Evolutionary conservation across 352 stramenopile genomes (phyloP), one percentile per base, ranked within the genome.

Genomic region (Pythium biforme): DNA sequence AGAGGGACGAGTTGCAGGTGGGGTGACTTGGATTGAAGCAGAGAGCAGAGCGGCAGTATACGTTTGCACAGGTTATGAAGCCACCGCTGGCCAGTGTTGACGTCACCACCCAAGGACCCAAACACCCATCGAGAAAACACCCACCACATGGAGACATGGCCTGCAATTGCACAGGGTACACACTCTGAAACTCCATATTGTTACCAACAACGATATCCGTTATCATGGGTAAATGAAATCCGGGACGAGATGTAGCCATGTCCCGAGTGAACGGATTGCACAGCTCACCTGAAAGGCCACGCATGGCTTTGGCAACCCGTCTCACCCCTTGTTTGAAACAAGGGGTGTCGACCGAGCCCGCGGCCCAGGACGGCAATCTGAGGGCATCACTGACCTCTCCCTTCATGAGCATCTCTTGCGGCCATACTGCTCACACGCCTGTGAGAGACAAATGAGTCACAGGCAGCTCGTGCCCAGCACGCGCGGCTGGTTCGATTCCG

Each of bases 71-170:
- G 47, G 45, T 54, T 7, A 8, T 46, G 40, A 46, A 46, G 14
- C 40, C 40, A 46, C 10, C 19, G 56, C 3, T 34, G 55, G 23
- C 5, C n/a, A 12, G n/a, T 63, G 57, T 57, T 64, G 46, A 64
- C 56, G 46, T 48, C 39, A 50, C 56, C 25, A 63, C 57, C 57
- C 57, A 52, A 57, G 27, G 4, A 57, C 57, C 57, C 57, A 62
- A 53, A 34, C 9, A 53, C 54, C 54, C 55, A 47, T n/a, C n/a
- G 31, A 10, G 5, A 34, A 29, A 22, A 27, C 22, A 54, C 33
- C 25, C 31, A 26, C 27, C 27, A 55, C 10, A 22, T 50, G 23
- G 23, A 14, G 23, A 50, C 10, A 20, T 5, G 14, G 20, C 12
- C 4, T 6, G 15, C 10, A 17, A 37, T 54, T 54, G 48, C 48